A percentile compares a stretch with the other conserved stretches of the same genome.
These are phyloP conservation scores for Aspergillus aculeatus DNA, from an alignment of 2,329 filamentous ascomycete species.

Conservation along the genomic window DNA sequence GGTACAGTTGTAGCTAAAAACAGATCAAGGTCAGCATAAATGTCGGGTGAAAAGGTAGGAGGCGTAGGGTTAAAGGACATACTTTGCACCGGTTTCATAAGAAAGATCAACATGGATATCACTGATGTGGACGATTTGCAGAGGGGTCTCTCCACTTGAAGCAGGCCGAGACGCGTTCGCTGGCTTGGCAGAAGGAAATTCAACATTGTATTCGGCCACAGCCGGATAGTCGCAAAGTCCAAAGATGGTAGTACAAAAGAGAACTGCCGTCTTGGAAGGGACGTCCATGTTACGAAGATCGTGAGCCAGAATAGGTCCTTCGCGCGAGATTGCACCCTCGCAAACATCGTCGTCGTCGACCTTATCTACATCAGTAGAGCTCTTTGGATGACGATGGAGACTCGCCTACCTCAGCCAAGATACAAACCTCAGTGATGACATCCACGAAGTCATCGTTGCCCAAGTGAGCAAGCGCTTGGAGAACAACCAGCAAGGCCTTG, in stretches of 20 bases:
- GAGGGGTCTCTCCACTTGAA: conserved; percentile 47
- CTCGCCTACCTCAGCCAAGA: conserved; percentile 31
- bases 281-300: conserved; percentile 51
- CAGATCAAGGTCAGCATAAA: background rate
- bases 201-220: conserved; percentile 44
- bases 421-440: conserved; percentile 38
- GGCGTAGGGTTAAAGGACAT: conserved; percentile 13
- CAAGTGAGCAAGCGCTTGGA: conserved; percentile 46
- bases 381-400: background rate
- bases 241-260: conserved; percentile 54
- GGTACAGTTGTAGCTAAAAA: conserved; percentile 45
- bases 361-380: conserved; percentile 22
- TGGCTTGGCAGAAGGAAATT: conserved; percentile 45
- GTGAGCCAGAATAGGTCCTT: conserved; percentile 55
- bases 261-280: conserved; percentile 50
- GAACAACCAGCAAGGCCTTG: conserved; percentile 37
- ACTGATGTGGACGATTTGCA: conserved; percentile 58
- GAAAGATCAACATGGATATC: conserved; percentile 58
- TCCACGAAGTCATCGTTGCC: conserved; percentile 47
- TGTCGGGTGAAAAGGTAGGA: background rate
- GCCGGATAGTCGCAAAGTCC: conserved; percentile 53
- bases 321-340: conserved; percentile 50
- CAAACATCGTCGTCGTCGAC: conserved; percentile 56
- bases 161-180: conserved; percentile 36
- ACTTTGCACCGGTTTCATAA: conserved; percentile 53